Evolutionary conservation across 306 rosid species (phyloP), one percentile per base, ranked within the genome.

Genomic region (Cucumis hystrix): DNA sequence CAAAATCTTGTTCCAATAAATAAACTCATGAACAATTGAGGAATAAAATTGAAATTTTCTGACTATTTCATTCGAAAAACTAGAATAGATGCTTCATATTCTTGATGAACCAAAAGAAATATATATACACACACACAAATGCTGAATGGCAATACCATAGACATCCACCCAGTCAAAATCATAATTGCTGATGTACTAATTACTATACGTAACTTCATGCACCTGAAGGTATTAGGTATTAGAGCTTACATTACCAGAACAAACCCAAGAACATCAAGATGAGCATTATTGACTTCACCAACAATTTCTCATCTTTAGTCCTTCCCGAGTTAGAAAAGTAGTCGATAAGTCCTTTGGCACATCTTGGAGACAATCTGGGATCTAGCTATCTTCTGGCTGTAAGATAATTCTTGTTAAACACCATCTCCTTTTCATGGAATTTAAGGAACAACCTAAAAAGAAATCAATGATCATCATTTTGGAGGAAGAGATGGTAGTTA

Each of bases 371-470:
- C 18, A 54, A 30, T 66, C 69, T 11, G 63, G 39, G 45, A 66
- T 80, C 79, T 80, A 80, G 80, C 62, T 82, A 73, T 51, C 30
- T 54, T 33, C 30, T 52, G 63, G 77, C 76, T 78, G 83, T 75
- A 65, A 58, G 30, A 61, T 45, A 21, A 47, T 77, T 79, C 85
- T 81, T 66, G 15, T 81, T 65, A 40, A 43, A 78, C 79, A 77
- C 79, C 83, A 63, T 82, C 83, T 66, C 60, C 61, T 12, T 65
- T 65, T 75, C 60, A 28, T 79, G 75, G 71, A 73, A 79, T 79
- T 80, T 80, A 75, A 64, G 89, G 83, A 39, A 83, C 91, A 41
- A 83, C 86, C 93, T 84, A 80, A 37, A 59, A 59, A 83, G 18
- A 52, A 30, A 73, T 35, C 17, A 73, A 49, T 33, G 63, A 16